Conservation (phyloP, 805 yeast genomes). For the Starmerella floris region DNA sequence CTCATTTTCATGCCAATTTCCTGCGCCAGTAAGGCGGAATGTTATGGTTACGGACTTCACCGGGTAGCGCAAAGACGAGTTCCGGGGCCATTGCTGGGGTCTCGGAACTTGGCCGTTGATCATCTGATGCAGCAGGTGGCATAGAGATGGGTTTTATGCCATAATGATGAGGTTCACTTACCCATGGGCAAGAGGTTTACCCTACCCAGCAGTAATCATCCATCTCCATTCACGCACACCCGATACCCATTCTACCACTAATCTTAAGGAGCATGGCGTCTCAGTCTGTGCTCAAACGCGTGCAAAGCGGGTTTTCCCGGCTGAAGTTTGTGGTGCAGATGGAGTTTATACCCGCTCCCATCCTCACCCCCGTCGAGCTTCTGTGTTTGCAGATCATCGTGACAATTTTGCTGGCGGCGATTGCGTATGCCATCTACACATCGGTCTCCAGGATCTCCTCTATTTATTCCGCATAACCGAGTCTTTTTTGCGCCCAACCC, state of each 20-base stretch:
- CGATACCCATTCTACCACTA: too few species aligned
- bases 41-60: too few species aligned
- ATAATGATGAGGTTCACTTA: background rate
- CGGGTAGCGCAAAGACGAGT: too few species aligned
- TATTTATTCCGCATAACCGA: background rate
- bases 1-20: too few species aligned
- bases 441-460: conserved; percentile 2
- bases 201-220: background rate
- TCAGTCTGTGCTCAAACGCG: background rate
- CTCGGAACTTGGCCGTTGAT: background rate
- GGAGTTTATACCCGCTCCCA: conserved; percentile 16
- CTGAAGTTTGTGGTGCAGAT: conserved; percentile 2
- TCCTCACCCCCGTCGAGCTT: conserved; percentile 12
- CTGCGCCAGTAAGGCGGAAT: too few species aligned
- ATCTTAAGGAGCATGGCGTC: background rate
- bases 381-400: conserved; percentile 3
- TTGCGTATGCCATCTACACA: conserved; percentile 13
- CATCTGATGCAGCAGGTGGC: background rate
- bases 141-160: background rate
- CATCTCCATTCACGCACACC: too few species aligned
- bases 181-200: background rate
- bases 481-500: too few species aligned
- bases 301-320: background rate
- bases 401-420: conserved; percentile 4
- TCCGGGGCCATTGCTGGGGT: too few species aligned